Evolutionary conservation across 192 early-diverging fungal species (phyloP).

Genomic region (Gigaspora rosea): DNA sequence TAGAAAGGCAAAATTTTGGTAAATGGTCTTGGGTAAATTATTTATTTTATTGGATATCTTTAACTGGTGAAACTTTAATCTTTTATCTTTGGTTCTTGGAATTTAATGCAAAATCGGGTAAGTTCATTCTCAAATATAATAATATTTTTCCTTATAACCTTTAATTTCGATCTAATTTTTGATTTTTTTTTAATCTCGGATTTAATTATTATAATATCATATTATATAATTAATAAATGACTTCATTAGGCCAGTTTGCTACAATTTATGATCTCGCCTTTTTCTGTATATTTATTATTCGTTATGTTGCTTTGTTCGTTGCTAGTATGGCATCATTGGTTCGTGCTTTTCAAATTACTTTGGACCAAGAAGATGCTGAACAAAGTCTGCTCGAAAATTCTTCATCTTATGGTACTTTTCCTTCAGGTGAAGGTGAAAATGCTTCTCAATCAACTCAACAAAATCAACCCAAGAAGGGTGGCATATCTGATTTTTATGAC

Average conservation of each 20-base stretch:
- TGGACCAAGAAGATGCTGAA: conserved; percentile 31
- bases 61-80: conserved; percentile 47
- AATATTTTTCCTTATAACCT: neutral
- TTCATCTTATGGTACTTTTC: conserved; percentile 17
- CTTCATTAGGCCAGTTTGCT: conserved; percentile 24
- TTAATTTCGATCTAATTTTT: neutral
- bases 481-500: conserved; percentile 49
- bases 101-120: conserved; percentile 22
- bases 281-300: conserved; percentile 45
- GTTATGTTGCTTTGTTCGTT: conserved; percentile 45
- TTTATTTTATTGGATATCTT: conserved; percentile 51
- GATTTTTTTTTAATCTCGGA: neutral
- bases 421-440: conserved; percentile 28
- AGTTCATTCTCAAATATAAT: conserved; percentile 29
- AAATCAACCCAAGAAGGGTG: conserved; percentile 28
- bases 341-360: conserved; percentile 35
- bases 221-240: neutral
- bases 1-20: conserved; percentile 42
- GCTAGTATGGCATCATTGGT: conserved; percentile 41
- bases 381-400: conserved; percentile 15
- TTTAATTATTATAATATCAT: neutral
- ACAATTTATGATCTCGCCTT: conserved; percentile 42
- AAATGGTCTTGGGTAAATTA: conserved; percentile 58
- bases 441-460: conserved; percentile 36
- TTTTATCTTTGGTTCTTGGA: conserved; percentile 46